Percentiles rank a stretch among this genome's conserved stretches.
Conservation (phyloP, 495 filamentous ascomycete genomes). For the Aspergillus leporis region DNA sequence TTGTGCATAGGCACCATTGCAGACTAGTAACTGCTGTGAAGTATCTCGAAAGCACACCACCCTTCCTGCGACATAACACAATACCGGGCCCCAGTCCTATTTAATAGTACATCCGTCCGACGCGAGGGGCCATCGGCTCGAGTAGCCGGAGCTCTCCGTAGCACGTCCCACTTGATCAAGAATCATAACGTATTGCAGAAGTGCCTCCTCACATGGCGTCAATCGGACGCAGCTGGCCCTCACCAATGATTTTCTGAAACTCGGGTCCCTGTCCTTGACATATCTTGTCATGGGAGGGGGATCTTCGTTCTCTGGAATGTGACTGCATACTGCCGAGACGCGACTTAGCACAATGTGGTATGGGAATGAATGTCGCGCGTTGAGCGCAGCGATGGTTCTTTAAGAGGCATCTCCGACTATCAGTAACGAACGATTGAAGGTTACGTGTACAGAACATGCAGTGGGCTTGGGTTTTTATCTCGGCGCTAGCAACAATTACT, state of each 20-base stretch:
- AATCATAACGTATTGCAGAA: background rate
- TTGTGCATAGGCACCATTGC: background rate
- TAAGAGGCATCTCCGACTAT: background rate
- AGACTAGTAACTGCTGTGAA: too few relatives aligned
- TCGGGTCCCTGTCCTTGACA: background rate
- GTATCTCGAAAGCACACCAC: too few relatives aligned
- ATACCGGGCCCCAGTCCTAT: background rate
- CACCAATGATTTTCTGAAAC: background rate
- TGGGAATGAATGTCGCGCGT: background rate
- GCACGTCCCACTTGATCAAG: background rate
- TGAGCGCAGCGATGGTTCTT: background rate
- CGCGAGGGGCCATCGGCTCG: background rate
- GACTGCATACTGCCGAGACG: background rate
- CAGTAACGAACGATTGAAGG: background rate
- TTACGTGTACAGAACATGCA: constrained; percentile 20
- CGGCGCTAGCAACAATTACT: constrained; percentile 17
- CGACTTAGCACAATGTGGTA: background rate
- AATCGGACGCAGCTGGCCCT: background rate
- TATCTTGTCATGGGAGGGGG: background rate
- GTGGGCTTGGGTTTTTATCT: constrained; percentile 12
- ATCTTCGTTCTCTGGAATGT: background rate
- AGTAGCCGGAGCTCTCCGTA: background rate
- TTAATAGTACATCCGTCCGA: background rate
- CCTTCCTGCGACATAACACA: too few relatives aligned
- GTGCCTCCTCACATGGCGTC: constrained; percentile 1